A percentile compares a stretch with the other conserved stretches of the same genome.
phyloP scores from a whole-genome alignment of 768 basidiomycete species.

The Pilatotrama ljubarskyi region DNA sequence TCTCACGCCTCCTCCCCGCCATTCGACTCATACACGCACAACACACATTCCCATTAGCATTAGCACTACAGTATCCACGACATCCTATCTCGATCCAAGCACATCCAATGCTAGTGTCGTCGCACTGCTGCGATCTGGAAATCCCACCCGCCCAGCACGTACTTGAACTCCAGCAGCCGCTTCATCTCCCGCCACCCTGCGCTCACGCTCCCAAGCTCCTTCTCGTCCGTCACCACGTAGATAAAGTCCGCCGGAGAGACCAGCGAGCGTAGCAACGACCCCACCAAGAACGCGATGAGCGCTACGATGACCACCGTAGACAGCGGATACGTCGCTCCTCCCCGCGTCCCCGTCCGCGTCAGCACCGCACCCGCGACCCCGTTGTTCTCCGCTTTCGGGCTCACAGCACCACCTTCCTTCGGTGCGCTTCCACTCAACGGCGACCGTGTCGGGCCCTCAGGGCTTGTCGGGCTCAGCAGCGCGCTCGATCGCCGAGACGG shows the following conservation, averaged over 20 bases:
- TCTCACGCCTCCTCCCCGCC: background rate
- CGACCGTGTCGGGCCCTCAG: conserved; percentile 12
- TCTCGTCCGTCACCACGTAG: conserved; percentile 64
- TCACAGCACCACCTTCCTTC: conserved; percentile 13
- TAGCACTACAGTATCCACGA: conserved; percentile 12
- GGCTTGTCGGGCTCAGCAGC: conserved; percentile 15
- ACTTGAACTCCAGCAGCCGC: conserved; percentile 79
- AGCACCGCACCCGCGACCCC: conserved; percentile 6
- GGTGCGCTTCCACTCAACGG: background rate
- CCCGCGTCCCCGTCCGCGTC: conserved; percentile 5
- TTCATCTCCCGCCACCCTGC: conserved; percentile 83
- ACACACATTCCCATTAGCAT: background rate
- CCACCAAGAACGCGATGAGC: conserved; percentile 87
- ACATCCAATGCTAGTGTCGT: conserved; percentile 50
- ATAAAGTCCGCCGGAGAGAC: conserved; percentile 91
- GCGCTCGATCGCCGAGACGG: conserved; percentile 30
- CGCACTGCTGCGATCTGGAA: conserved; percentile 84
- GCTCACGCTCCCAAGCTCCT: conserved; percentile 51
- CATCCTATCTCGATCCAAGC: background rate
- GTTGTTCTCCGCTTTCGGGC: background rate
- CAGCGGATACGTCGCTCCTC: conserved; percentile 39
- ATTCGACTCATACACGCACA: background rate
- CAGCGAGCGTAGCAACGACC: conserved; percentile 85
- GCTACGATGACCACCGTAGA: conserved; percentile 72
- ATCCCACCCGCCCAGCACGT: conserved; percentile 83